Evolutionary conservation across 2,329 filamentous ascomycete species (phyloP).

Genomic region (Sclerotinia borealis): DNA sequence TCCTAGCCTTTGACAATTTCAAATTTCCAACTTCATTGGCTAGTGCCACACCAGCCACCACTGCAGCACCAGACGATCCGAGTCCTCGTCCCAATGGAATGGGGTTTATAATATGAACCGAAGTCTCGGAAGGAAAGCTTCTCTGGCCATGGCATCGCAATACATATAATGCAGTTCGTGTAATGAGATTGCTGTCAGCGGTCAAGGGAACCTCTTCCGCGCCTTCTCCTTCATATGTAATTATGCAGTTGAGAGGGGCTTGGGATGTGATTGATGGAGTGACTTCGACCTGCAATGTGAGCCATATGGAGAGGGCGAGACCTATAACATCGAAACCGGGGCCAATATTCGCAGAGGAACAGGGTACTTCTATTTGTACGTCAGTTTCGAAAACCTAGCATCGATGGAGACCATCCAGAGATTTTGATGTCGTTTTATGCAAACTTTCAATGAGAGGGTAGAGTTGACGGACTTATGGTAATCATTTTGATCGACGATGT

Average conservation of each 20-base stretch:
- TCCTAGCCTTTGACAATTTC: constrained; percentile 67
- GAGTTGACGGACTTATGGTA: constrained; percentile 22
- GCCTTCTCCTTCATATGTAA: constrained; percentile 80
- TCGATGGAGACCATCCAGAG: not conserved
- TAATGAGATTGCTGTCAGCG: constrained; percentile 86
- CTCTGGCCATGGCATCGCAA: constrained; percentile 85
- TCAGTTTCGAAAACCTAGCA: constrained; percentile 1
- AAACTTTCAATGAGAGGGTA: not conserved
- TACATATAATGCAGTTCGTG: constrained; percentile 88
- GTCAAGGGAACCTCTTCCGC: constrained; percentile 70
- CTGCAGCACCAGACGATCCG: constrained; percentile 91
- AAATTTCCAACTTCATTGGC: constrained; percentile 84
- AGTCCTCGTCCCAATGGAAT: constrained; percentile 89
- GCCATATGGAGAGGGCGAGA: constrained; percentile 86
- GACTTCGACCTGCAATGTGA: constrained; percentile 80
- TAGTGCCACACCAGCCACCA: constrained; percentile 90
- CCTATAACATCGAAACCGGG: constrained; percentile 98
- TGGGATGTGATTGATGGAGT: constrained; percentile 52
- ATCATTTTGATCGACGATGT: constrained; percentile 17
- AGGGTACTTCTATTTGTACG: constrained; percentile 55
- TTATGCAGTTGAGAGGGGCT: constrained; percentile 72
- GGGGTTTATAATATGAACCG: constrained; percentile 91
- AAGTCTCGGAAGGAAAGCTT: constrained; percentile 76
- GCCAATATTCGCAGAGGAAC: constrained; percentile 95
- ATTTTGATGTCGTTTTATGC: not conserved